These are phyloP conservation scores for Paecilomyces niveus DNA, from an alignment of 2,329 filamentous ascomycete species.

Conservation along the genomic window DNA sequence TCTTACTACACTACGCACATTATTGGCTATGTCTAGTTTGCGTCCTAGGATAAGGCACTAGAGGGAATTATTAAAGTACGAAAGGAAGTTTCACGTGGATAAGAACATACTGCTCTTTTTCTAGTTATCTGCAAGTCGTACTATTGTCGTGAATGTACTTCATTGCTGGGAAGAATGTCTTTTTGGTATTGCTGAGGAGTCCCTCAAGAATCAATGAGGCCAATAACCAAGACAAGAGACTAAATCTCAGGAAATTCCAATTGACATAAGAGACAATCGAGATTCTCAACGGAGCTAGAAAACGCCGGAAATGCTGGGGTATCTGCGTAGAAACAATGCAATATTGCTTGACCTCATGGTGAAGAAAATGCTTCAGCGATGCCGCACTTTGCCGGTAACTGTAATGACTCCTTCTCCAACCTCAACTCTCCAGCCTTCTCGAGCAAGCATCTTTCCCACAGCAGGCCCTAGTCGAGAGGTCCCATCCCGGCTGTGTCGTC, in stretches of 20 bases:
- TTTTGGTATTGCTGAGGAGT: neutral
- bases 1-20: too few species aligned
- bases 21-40: too few species aligned
- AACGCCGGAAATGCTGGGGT: neutral
- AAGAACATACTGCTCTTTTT: neutral
- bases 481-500: constrained; percentile 70
- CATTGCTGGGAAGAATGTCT: neutral
- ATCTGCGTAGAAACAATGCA: neutral
- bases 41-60: too few species aligned
- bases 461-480: constrained; percentile 69
- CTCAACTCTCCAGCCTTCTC: constrained; percentile 78
- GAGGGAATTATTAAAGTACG: too few species aligned
- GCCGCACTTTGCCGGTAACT: constrained; percentile 53
- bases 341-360: neutral
- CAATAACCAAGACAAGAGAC: neutral
- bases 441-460: constrained; percentile 66
- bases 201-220: neutral
- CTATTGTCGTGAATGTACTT: neutral
- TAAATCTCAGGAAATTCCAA: neutral
- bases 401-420: constrained; percentile 63
- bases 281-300: neutral
- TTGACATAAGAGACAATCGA: neutral
- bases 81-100: too few species aligned
- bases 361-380: constrained; percentile 9
- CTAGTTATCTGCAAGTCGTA: neutral